Conservation (phyloP, 2,329 filamentous ascomycete genomes). For the Fusarium tupiense region DNA sequence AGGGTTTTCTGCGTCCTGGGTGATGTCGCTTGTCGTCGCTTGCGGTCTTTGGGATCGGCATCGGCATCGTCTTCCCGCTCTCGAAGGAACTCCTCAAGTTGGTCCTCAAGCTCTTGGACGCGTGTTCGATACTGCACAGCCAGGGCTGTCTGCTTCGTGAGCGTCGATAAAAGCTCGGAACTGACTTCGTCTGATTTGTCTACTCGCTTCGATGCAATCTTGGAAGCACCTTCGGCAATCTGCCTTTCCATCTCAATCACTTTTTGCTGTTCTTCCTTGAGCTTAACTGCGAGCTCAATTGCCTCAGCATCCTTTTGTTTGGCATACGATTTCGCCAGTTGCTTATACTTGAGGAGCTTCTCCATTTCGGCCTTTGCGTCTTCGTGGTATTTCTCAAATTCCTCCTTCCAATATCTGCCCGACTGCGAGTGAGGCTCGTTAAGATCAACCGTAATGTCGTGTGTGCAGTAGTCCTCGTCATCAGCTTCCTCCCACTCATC, state of each 20-base stretch:
- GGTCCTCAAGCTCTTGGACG: slow-evolving; percentile 66
- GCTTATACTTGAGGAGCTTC: slow-evolving; percentile 82
- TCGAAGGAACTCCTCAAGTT: slow-evolving; percentile 55
- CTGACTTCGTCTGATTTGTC: slow-evolving; percentile 55
- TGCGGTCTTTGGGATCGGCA: slow-evolving; percentile 44
- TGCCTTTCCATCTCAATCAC: slow-evolving; percentile 71
- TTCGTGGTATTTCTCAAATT: slow-evolving; percentile 78
- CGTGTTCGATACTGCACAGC: slow-evolving; percentile 67
- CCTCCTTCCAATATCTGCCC: slow-evolving; percentile 81
- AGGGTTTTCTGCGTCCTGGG: slow-evolving; percentile 62
- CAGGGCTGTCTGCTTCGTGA: slow-evolving; percentile 66
- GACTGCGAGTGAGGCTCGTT: slow-evolving; percentile 80
- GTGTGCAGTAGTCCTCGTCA: slow-evolving; percentile 57
- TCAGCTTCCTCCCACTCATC: slow-evolving; percentile 64
- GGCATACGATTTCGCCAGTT: slow-evolving; percentile 81
- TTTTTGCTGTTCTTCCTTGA: slow-evolving; percentile 74
- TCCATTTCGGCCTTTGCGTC: slow-evolving; percentile 79
- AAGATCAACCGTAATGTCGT: slow-evolving; percentile 75
- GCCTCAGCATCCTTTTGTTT: slow-evolving; percentile 80
- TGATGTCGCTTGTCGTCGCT: slow-evolving; percentile 54
- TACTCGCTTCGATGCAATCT: slow-evolving; percentile 55
- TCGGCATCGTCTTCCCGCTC: slow-evolving; percentile 50
- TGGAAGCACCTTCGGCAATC: slow-evolving; percentile 67
- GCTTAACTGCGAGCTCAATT: slow-evolving; percentile 69
- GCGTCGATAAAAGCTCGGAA: slow-evolving; percentile 60